A percentile compares a stretch with the other conserved stretches of the same genome.
Evolutionary conservation across 2,329 filamentous ascomycete species (phyloP).

Genomic region (Dothideomycetes sp.): DNA sequence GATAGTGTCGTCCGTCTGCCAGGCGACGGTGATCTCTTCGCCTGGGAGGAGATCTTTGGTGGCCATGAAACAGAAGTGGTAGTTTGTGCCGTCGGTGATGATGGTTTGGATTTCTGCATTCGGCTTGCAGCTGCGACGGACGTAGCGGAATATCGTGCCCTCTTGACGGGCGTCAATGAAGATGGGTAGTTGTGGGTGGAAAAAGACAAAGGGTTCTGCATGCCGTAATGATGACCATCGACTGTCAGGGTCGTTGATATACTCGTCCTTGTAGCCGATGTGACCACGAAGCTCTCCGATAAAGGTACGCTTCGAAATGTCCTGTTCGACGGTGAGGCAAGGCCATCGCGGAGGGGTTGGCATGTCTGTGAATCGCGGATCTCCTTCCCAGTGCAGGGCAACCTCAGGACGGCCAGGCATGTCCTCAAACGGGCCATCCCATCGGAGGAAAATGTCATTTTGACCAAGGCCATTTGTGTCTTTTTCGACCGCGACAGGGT

Average conservation of each 20-base stretch:
- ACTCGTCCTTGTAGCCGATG: slow-evolving; percentile 40
- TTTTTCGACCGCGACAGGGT: slow-evolving; percentile 57
- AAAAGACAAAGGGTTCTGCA: slow-evolving; percentile 46
- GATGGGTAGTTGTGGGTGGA: slow-evolving; percentile 78
- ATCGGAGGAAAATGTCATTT: slow-evolving; percentile 62
- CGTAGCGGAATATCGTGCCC: slow-evolving; percentile 76
- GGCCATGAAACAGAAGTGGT: slow-evolving; percentile 88
- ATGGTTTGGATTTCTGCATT: slow-evolving; percentile 85
- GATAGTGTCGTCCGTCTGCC: slow-evolving; percentile 24
- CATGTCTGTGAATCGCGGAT: slow-evolving; percentile 39
- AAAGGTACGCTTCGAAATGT: slow-evolving; percentile 43
- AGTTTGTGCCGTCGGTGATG: slow-evolving; percentile 66
- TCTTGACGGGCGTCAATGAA: slow-evolving; percentile 88
- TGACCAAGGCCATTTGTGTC: slow-evolving; percentile 55
- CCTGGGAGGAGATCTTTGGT: slow-evolving; percentile 64
- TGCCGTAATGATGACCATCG: slow-evolving; percentile 40
- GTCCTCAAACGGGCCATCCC: slow-evolving; percentile 47
- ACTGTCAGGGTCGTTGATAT: slow-evolving; percentile 36
- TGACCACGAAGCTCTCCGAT: slow-evolving; percentile 62
- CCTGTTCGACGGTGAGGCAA: slow-evolving; percentile 48
- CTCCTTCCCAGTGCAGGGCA: slow-evolving; percentile 44
- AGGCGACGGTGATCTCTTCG: slow-evolving; percentile 60
- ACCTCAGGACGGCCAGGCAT: slow-evolving; percentile 44
- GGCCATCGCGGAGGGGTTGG: slow-evolving; percentile 62
- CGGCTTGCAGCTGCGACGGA: slow-evolving; percentile 83